These are phyloP conservation scores for Penicillium sclerotiorum DNA, from an alignment of 2,329 filamentous ascomycete species.

Conservation along the genomic window DNA sequence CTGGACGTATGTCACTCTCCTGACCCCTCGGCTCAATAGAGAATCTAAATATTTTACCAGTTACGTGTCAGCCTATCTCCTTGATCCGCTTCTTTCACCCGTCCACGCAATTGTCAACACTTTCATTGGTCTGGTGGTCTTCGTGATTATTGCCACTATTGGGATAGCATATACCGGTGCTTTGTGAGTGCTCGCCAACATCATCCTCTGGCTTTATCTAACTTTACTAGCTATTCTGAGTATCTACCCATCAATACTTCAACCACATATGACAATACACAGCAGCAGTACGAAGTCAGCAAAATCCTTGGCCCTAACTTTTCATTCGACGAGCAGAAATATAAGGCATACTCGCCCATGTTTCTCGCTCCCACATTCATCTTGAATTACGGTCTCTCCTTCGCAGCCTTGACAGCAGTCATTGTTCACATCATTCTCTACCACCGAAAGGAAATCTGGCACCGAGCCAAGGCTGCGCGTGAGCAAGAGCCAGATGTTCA, in stretches of 20 bases:
- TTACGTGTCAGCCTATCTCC: conserved; percentile 30
- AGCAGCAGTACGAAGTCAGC: conserved; percentile 35
- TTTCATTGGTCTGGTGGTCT: conserved; percentile 34
- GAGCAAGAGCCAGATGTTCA: conserved; percentile 56
- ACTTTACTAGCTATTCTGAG: conserved; percentile 18
- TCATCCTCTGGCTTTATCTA: neutral
- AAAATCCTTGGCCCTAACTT: conserved; percentile 32
- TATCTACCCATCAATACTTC: conserved; percentile 40
- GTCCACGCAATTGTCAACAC: conserved; percentile 34
- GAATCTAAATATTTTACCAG: conserved; percentile 10
- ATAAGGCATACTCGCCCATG: conserved; percentile 40
- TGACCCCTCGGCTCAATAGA: neutral
- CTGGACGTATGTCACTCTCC: conserved; percentile 27
- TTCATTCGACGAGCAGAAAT: conserved; percentile 36
- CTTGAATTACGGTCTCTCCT: conserved; percentile 41
- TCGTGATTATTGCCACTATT: conserved; percentile 34
- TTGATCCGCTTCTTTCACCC: conserved; percentile 34
- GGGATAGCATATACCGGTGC: conserved; percentile 37
- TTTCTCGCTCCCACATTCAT: conserved; percentile 40
- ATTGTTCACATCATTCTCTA: conserved; percentile 36
- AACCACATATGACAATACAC: conserved; percentile 39
- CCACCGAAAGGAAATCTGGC: conserved; percentile 37
- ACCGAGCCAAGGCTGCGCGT: conserved; percentile 30
- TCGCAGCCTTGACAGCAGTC: conserved; percentile 37
- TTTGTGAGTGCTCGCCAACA: conserved; percentile 20